phyloP scores from a whole-genome alignment of 2,329 filamentous ascomycete species.

The Fusarium buharicum region DNA sequence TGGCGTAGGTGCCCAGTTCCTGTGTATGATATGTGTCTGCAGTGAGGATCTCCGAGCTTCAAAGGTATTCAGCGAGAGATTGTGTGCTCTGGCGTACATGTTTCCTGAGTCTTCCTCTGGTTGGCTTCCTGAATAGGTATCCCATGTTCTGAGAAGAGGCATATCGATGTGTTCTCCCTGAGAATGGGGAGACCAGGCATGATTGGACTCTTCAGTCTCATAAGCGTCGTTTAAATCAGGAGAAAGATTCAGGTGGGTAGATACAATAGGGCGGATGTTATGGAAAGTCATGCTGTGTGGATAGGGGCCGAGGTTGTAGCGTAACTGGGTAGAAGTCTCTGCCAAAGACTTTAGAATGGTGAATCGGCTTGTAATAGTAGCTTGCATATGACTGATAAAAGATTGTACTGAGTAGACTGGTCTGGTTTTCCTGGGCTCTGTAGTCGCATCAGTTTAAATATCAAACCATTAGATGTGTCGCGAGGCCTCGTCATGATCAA shows the following conservation, averaged over 20 bases:
- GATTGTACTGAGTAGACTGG: too few relatives aligned
- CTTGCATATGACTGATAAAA: too few relatives aligned
- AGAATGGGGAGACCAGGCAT: neutral
- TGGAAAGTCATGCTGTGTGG: neutral
- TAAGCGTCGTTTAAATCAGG: too few relatives aligned
- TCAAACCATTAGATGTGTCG: too few relatives aligned
- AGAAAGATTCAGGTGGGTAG: neutral
- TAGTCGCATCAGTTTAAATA: too few relatives aligned
- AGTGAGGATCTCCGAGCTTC: neutral
- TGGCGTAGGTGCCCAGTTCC: too few relatives aligned
- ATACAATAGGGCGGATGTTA: neutral
- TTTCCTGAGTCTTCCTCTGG: neutral
- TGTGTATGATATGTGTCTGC: too few relatives aligned
- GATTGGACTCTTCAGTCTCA: neutral
- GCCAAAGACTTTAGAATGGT: too few relatives aligned
- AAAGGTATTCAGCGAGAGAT: neutral
- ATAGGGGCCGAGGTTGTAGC: too few relatives aligned
- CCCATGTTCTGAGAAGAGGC: conserved; percentile 12
- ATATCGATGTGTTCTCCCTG: neutral
- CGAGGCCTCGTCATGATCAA: neutral
- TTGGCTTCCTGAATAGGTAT: neutral
- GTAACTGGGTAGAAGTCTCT: neutral
- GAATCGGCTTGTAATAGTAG: too few relatives aligned
- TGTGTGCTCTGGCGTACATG: conserved; percentile 2
- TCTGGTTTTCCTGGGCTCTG: too few relatives aligned